These are phyloP conservation scores for Yarrowia porcina DNA, from an alignment of 805 yeast genomes.

Conservation along the genomic window DNA sequence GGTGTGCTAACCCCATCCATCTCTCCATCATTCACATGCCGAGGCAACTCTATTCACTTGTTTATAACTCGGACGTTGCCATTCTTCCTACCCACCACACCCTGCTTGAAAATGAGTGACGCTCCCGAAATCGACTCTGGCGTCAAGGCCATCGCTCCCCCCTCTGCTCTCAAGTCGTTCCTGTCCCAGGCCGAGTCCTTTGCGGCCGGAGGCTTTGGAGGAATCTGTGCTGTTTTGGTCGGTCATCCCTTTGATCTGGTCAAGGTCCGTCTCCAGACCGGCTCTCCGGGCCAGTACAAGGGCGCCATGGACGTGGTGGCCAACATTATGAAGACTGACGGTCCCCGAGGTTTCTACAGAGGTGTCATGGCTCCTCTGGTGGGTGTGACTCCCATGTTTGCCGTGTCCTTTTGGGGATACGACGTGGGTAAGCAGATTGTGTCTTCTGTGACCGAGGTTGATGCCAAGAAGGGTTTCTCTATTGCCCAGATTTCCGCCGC, in stretches of 20 bases:
- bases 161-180: conserved; percentile 23
- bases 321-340: conserved; percentile 68
- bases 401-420: conserved; percentile 98
- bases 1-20: neutral
- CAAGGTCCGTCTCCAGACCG: conserved; percentile 86
- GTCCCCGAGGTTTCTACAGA: conserved; percentile 77
- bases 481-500: conserved; percentile 79
- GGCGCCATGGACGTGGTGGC: conserved; percentile 66
- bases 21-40: conserved; percentile 18
- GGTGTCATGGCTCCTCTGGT: conserved; percentile 91
- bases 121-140: conserved; percentile 25
- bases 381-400: conserved; percentile 99
- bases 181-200: conserved; percentile 72
- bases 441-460: conserved; percentile 38
- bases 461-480: conserved; percentile 45
- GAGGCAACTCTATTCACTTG: conserved; percentile 9
- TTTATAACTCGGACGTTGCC: conserved; percentile 14
- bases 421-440: conserved; percentile 85
- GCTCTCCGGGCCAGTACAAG: conserved; percentile 54
- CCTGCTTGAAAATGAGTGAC: conserved; percentile 21
- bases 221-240: conserved; percentile 88
- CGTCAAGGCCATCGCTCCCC: conserved; percentile 23
- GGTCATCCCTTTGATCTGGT: conserved; percentile 96
- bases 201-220: conserved; percentile 94
- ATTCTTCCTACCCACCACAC: neutral